Conservation (phyloP, 2,329 filamentous ascomycete genomes). For the Stachybotrys elegans region DNA sequence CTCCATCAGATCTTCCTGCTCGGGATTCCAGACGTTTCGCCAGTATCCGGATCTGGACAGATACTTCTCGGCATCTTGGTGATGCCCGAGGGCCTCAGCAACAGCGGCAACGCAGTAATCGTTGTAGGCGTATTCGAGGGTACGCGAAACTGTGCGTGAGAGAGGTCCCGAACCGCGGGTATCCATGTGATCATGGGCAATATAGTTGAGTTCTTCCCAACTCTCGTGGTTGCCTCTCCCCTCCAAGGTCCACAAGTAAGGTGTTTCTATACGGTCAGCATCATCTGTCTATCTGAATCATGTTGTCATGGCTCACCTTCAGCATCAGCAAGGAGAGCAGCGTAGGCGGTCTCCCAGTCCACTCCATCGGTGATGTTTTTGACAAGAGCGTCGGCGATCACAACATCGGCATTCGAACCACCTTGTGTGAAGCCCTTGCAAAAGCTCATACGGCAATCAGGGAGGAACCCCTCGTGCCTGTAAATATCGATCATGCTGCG, state of each 20-base stretch:
- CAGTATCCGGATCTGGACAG: conserved; percentile 59
- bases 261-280: conserved; percentile 27
- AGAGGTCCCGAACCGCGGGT: conserved; percentile 56
- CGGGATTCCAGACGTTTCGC: conserved; percentile 58
- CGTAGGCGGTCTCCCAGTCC: conserved; percentile 66
- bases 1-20: conserved; percentile 24
- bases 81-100: conserved; percentile 51
- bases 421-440: conserved; percentile 68
- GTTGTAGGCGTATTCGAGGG: conserved; percentile 75
- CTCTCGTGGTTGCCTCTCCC: conserved; percentile 66
- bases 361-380: conserved; percentile 62
- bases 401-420: conserved; percentile 69
- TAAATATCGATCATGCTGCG: conserved; percentile 70
- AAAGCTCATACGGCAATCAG: conserved; percentile 73
- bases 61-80: conserved; percentile 54
- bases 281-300: too few species aligned
- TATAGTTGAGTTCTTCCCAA: conserved; percentile 69
- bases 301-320: conserved; percentile 50
- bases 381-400: conserved; percentile 65
- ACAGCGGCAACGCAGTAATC: conserved; percentile 67
- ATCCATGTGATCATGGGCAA: conserved; percentile 65
- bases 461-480: conserved; percentile 60
- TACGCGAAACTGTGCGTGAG: conserved; percentile 67
- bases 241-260: conserved; percentile 61
- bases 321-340: conserved; percentile 69